Evolutionary conservation across 441 rosid species (phyloP), one percentile per base, ranked within the genome.

Genomic region (Daphne laureola): DNA sequence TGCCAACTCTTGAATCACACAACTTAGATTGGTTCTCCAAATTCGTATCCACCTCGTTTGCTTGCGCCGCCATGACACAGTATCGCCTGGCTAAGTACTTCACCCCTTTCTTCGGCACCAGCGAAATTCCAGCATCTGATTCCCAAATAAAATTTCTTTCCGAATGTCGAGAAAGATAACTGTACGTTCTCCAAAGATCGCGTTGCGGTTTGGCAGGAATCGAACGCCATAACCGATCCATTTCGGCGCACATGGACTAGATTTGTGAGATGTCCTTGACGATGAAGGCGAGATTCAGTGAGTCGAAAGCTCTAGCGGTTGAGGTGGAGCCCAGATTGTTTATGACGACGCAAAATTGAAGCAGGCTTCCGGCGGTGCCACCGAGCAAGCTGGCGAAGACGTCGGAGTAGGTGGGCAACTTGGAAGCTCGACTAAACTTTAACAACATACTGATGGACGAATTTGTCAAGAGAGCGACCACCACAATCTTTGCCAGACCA

Each of bases 141-240:
- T 8, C 11, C 9, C 38, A 31, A 4, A 31, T 31, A 31, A 31
- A 31, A 1, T 0, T 21, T 21, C 3, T 21, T 21, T 4, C 25
- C 25, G 7, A 31, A 31, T 2, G 11, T 0, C 38, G 38, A 5
- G 25, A 31, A 9, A 31, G 38, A 31, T 7, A 31, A 31, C 7
- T 31, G 18, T 66, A 86, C 96, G 96, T 76, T 75, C 81, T 82
- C 97, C 97, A 93, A 67, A 93, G 97, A 83, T 93, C 97, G 36
- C 97, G 97, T 23, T 90, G 96, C 3, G 97, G 76, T 63, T 85
- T 83, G 53, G 82, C 70, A 51, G 84, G 59, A 41, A 93, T 72
- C 11, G 92, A 83, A 26, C 87, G 96, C 96, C 97, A 93, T 47
- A 89, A 81, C 62, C 74, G 73, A 13, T 90, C 96, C 97, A 93